Conservation (phyloP, 2,329 filamentous ascomycete genomes). For the Achaetomium macrosporum region DNA sequence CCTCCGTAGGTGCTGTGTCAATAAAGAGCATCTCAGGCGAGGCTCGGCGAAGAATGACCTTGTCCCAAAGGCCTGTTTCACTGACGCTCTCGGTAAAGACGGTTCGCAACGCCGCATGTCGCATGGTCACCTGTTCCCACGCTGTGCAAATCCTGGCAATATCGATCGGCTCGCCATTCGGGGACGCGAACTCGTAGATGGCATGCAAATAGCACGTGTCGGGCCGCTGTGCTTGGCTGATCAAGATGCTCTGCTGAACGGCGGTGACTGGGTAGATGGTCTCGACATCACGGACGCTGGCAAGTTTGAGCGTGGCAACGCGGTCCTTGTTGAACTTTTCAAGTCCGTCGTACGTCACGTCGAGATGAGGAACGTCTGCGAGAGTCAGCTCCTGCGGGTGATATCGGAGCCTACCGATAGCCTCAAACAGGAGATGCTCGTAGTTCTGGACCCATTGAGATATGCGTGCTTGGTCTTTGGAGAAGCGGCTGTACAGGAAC, state of each 20-base stretch:
- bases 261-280: conserved; percentile 44
- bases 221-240: conserved; percentile 38
- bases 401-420: conserved; percentile 36
- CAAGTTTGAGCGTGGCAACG: conserved; percentile 36
- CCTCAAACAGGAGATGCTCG: conserved; percentile 41
- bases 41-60: conserved; percentile 41
- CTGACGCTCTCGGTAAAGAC: conserved; percentile 48
- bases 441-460: conserved; percentile 42
- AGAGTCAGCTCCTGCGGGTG: conserved; percentile 44
- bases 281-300: conserved; percentile 41
- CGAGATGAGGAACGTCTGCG: conserved; percentile 43
- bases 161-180: conserved; percentile 35
- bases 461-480: conserved; percentile 39
- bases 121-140: conserved; percentile 44
- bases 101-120: conserved; percentile 42
- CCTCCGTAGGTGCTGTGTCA: conserved; percentile 37
- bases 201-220: conserved; percentile 40
- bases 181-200: conserved; percentile 43
- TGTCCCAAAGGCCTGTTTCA: conserved; percentile 44
- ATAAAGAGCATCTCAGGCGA: conserved; percentile 50
- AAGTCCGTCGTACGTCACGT: conserved; percentile 43
- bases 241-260: conserved; percentile 44
- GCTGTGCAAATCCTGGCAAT: conserved; percentile 41
- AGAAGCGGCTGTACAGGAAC: conserved; percentile 39
- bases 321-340: conserved; percentile 39